Base-by-base conservation (phyloP, 306 rosid species). In the Purshia tridentata region DNA sequence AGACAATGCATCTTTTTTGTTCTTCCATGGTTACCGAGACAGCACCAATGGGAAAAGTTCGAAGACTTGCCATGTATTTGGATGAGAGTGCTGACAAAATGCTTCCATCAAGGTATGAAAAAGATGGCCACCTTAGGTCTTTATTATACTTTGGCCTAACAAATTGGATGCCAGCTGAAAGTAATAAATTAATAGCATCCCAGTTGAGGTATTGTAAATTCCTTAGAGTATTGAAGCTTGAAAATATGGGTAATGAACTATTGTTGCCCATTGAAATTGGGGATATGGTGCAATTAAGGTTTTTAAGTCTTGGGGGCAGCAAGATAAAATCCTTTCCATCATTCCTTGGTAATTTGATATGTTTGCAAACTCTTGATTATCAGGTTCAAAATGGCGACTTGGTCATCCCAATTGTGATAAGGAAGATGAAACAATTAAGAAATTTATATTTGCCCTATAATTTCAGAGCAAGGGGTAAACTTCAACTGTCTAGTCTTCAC, bases 381-480 rank as follows among this genome's bases (percentile, higher is more conserved):
- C 50, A 52, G 76, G 19, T 70, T 47, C 9, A 52, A 72, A 35
- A 57, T 80, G 22, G 60, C 76, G 4, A 61, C 74, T 18, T 0
- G 41, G 80, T 76, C 77, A 77, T 81, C 54, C 80, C 79, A 6
- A 66, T 63, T 23, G 73, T 78, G 2, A 9, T 81, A 48, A 75
- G 80, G 75, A 81, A 72, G 74, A 54, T 88, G 80, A 61, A 77
- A 58, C 65, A 72, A 8, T 65, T 88, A 81, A 86, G 88, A 54
- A 86, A 88, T 82, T 60, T 88, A 13, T 86, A 88, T 84, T 83
- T 88, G 65, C 90, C 90, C 46, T 1, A 9, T 23, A 0, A 22
- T 42, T 72, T 73, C 16, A 76, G 72, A 78, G 51, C 41, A 20
- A 14, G 72, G 16, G 67, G 64, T 45, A 57, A 45, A 39, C 68